Base-by-base conservation (phyloP, 345 rosid species). In the Corymbia maculata region DNA sequence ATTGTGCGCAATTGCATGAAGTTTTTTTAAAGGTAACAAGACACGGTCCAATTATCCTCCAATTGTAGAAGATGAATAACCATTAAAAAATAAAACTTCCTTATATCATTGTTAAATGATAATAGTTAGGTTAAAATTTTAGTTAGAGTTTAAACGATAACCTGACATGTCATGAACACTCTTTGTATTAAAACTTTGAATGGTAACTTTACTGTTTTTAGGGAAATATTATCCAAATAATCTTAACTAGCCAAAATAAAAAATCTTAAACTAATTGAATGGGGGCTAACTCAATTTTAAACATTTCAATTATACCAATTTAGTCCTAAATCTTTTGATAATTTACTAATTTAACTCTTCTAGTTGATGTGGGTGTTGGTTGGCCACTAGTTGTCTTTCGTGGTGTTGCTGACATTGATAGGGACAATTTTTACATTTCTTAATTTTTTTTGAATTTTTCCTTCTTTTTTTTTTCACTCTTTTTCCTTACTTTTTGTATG, bases 351-450 rank as follows among this genome's bases (percentile, higher is more conserved):
- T 28, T 61, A 61, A 2, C 26, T 7, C 11, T 61, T 28, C 32
- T 28, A 26, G 14, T 61, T 61, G 2, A 61, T 61, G 30, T 11
- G 16, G 68, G 3, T 2, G 2, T 61, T 2, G 26, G 8, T 30
- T 61, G 26, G 26, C 6, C 68, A 61, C 68, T 28, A 28, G 32
- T 28, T 6, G 8, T 28, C 68, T 28, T 61, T 26, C 12, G 68
- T 13, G 1, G 7, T 1, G 4, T 61, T 59, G 15, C 28, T 61
- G 26, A 7, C 11, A 61, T 0, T 6, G 4, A 28, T 0, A 15
- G 26, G 32, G 68, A 11, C 26, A n/a, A 26, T 26, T 61, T 61
- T 28, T 3, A 15, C 32, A 26, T 59, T 26, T 59, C 3, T 10
- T 24, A 59, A 26, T 26, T 59, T 12, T 24, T 59, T 59, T 26